phyloP scores from a whole-genome alignment of 2,329 filamentous ascomycete species.

The Alternaria sp. region DNA sequence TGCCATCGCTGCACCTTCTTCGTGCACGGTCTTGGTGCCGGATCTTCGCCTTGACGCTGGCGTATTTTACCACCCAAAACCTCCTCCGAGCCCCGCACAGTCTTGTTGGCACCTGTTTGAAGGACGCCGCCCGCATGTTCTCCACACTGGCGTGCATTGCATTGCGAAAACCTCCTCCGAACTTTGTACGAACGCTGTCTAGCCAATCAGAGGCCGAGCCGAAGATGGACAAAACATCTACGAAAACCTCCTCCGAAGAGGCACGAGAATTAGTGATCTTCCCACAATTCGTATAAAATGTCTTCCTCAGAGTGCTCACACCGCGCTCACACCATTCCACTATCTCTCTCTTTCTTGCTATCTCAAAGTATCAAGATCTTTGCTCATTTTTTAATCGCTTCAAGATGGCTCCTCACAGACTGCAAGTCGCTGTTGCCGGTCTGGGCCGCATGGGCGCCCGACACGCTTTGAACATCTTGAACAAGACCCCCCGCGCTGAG shows the following conservation, averaged over 20 bases:
- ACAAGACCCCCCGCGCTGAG: constrained; percentile 55
- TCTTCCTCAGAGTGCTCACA: background rate
- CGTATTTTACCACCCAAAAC: constrained; percentile 7
- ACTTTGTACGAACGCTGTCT: background rate
- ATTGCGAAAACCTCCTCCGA: background rate
- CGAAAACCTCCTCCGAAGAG: constrained; percentile 12
- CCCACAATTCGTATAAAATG: constrained; percentile 1
- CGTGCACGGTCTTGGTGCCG: background rate
- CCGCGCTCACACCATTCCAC: background rate
- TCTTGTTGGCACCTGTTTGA: constrained; percentile 1
- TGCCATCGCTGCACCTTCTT: background rate
- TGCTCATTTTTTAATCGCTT: background rate
- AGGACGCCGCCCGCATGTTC: constrained; percentile 1
- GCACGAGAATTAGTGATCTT: background rate
- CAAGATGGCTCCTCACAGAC: constrained; percentile 29
- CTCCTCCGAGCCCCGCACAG: constrained; percentile 8
- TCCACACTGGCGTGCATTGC: background rate
- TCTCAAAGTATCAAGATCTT: background rate
- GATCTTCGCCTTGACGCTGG: background rate
- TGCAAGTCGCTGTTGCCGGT: constrained; percentile 56
- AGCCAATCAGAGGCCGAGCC: background rate
- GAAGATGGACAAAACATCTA: background rate
- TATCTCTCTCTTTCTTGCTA: background rate
- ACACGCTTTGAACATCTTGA: constrained; percentile 58
- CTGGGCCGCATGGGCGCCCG: constrained; percentile 61